Base-by-base conservation (phyloP, 2,329 filamentous ascomycete genomes). In the Nothophaeocryptopus gaeumannii region DNA sequence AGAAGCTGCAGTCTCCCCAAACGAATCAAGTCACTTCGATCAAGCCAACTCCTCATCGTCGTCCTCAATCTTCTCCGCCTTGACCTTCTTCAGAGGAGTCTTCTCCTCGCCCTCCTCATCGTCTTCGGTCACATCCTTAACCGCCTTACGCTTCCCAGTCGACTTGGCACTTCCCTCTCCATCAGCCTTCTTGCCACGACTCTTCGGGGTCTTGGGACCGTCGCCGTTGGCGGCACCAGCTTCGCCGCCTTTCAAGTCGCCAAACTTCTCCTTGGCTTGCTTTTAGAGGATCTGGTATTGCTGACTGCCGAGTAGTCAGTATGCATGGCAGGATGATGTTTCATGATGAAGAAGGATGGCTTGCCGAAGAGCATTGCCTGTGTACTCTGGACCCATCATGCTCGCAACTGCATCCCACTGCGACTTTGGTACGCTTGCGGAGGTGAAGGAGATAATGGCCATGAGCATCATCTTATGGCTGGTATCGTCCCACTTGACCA, bases 81-180 rank as follows among this genome's bases (percentile, higher is more conserved):
- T 47, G 33, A 47, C 32, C 39, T 51, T 51, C 49, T 51, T 51
- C 20, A 39, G 13, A 1, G 38, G 38, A 20, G 33, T 41, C 46
- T 48, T 34, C 20, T 47, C 39, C 4, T 39, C 48, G 15, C 39
- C 42, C 5, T 42, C 48, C 13, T 42, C 48, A 5, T 16, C 41
- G 14, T 16, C 35, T 7, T 30, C 31, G 11, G 12, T 32, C 9
- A 15, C 16, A 5, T 15, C 30, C 32, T 42, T 33, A 12, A 10
- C 26, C 15, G 30, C 31, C 40, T 50, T 51, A 29, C 43, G 38
- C 49, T 51, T 51, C 30, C 32, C 38, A 13, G 15, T 13, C 13
- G 36, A 35, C 32, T 50, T 42, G 5, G 41, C 29, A 16, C 41
- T 31, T 14, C 34, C 26, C 38, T 35, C 38, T 13, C 20, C 39